phyloP scores from a whole-genome alignment of 1,139 yeast genomes.

The Yamadazyma siamensis region DNA sequence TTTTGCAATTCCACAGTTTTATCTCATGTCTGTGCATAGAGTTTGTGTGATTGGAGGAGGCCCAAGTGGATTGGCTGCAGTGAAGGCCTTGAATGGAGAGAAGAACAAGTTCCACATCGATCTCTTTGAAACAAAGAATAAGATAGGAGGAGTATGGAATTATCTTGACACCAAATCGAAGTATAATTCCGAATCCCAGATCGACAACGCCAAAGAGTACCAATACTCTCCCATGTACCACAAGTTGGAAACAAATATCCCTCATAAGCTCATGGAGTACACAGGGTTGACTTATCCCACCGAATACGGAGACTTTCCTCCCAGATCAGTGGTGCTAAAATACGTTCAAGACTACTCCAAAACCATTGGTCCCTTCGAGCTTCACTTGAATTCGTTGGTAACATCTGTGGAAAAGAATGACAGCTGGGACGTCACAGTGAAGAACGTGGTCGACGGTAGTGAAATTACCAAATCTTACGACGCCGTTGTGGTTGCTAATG shows the following conservation, averaged over 20 bases:
- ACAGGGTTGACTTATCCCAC: slow-evolving; percentile 32
- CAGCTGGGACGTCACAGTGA: slow-evolving; percentile 19
- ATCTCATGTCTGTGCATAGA: too few species aligned
- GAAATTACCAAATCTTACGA: slow-evolving; percentile 26
- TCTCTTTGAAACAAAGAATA: slow-evolving; percentile 39
- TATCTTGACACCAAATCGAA: slow-evolving; percentile 26
- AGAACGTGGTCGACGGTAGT: slow-evolving; percentile 4
- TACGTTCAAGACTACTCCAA: slow-evolving; percentile 32
- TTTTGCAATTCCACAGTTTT: too few species aligned
- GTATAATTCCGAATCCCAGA: slow-evolving; percentile 19
- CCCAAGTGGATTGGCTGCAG: slow-evolving; percentile 48
- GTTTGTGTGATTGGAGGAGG: slow-evolving; percentile 53
- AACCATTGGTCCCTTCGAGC: slow-evolving; percentile 22
- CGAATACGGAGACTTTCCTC: slow-evolving; percentile 29
- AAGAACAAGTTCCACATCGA: slow-evolving; percentile 34
- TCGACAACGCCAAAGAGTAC: slow-evolving; percentile 25
- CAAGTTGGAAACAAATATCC: slow-evolving; percentile 46
- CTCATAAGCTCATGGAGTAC: slow-evolving; percentile 41
- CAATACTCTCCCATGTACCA: slow-evolving; percentile 45
- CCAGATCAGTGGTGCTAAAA: slow-evolving; percentile 33
- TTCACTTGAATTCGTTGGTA: slow-evolving; percentile 4
- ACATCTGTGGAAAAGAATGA: slow-evolving; percentile 14
- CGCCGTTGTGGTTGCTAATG: slow-evolving; percentile 45
- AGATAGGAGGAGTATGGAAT: slow-evolving; percentile 51
- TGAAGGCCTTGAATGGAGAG: slow-evolving; percentile 44